Percentiles rank a stretch among this genome's conserved stretches.
These are phyloP conservation scores for Dendrobium chrysotoxum DNA, from an alignment of 106 monocot genomes.

Conservation along the genomic window DNA sequence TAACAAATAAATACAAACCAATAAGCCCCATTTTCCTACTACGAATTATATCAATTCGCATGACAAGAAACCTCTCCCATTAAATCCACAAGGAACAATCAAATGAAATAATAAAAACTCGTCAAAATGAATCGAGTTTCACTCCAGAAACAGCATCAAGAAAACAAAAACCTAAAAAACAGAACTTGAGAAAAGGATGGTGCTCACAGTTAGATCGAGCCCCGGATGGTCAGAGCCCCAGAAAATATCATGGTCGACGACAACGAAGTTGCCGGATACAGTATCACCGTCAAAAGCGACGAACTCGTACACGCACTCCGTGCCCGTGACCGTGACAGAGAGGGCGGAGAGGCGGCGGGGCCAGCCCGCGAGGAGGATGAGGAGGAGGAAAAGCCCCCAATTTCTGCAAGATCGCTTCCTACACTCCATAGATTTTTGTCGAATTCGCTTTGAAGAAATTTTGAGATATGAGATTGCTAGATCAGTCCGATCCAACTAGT, in stretches of 20 bases:
- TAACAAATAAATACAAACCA: neutral
- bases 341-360: slow-evolving; percentile 22
- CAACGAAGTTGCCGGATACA: slow-evolving; percentile 83
- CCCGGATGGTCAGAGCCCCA: slow-evolving; percentile 73
- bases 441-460: neutral
- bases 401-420: neutral
- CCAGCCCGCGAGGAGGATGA: neutral
- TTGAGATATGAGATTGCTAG: too few species aligned
- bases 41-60: neutral
- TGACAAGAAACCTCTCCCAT: neutral
- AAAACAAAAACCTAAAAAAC: neutral
- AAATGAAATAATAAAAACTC: neutral
- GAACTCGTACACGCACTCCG: slow-evolving; percentile 84
- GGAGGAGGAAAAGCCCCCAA: neutral
- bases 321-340: slow-evolving; percentile 56
- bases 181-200: neutral
- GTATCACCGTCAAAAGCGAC: slow-evolving; percentile 68
- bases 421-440: neutral
- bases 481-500: too few species aligned
- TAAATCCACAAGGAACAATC: neutral
- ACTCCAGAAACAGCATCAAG: neutral
- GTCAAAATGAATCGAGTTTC: neutral
- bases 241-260: slow-evolving; percentile 78
- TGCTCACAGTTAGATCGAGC: slow-evolving; percentile 56
- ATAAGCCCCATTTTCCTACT: neutral